A percentile compares a stretch with the other conserved stretches of the same genome.
phyloP scores from a whole-genome alignment of 495 filamentous ascomycete genomes.

The Cercophora newfieldiana region DNA sequence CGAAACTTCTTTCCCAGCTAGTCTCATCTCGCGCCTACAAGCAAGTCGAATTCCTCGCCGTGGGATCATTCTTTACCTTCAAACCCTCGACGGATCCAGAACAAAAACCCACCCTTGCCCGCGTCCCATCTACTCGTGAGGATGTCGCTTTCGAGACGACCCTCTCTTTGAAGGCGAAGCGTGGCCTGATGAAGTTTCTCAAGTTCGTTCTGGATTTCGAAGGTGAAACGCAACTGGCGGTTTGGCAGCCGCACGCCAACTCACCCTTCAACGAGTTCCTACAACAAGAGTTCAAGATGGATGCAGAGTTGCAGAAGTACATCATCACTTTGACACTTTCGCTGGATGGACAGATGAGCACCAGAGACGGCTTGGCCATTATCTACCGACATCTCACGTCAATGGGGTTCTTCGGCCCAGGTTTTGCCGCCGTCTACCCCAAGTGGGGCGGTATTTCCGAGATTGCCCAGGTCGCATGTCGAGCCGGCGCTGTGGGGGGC shows the following conservation, averaged over 20 bases:
- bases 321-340: conserved; percentile 80
- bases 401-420: conserved; percentile 81
- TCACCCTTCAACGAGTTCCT: conserved; percentile 65
- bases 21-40: conserved; percentile 85
- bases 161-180: conserved; percentile 74
- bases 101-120: conserved; percentile 45
- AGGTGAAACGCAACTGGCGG: conserved; percentile 50
- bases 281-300: conserved; percentile 68
- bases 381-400: conserved; percentile 83
- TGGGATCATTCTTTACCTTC: conserved; percentile 91
- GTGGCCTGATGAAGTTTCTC: conserved; percentile 83
- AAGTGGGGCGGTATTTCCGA: conserved; percentile 95
- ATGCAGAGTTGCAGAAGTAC: conserved; percentile 64
- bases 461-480: conserved; percentile 87
- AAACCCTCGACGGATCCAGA: conserved; percentile 29
- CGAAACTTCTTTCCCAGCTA: conserved; percentile 69
- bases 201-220: conserved; percentile 70
- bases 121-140: conserved; percentile 81
- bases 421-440: conserved; percentile 80
- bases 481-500: conserved; percentile 89
- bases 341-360: conserved; percentile 56
- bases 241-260: conserved; percentile 36
- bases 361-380: conserved; percentile 61
- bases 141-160: conserved; percentile 76
- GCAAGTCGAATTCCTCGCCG: conserved; percentile 89